Conservation (phyloP, 345 rosid species). For the Angophora floribunda region DNA sequence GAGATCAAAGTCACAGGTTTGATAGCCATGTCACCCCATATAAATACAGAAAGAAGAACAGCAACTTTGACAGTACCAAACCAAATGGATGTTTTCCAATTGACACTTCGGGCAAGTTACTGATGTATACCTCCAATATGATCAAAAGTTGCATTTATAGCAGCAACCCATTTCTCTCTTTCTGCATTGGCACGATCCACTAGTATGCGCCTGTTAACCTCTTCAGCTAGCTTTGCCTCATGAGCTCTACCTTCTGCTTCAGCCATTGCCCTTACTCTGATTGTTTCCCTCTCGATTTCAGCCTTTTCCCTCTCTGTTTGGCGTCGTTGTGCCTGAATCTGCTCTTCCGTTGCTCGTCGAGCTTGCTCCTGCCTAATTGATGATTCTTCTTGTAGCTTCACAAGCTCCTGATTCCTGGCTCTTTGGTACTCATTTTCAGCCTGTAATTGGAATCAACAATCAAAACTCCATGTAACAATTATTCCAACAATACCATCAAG, state of each 20-base stretch:
- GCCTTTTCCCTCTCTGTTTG: conserved; percentile 98
- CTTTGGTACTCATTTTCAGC: conserved; percentile 88
- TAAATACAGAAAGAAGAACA: neutral
- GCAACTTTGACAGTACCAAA: neutral
- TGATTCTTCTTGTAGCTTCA: conserved; percentile 88
- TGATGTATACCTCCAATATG: conserved; percentile 77
- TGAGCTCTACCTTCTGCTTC: conserved; percentile 99
- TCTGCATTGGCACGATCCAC: conserved; percentile 97
- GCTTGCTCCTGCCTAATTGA: conserved; percentile 81
- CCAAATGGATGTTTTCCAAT: neutral
- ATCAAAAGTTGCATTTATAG: conserved; percentile 86
- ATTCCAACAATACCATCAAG: neutral
- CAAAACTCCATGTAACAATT: neutral
- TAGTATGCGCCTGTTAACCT: conserved; percentile 79
- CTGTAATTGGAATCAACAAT: conserved; percentile 26
- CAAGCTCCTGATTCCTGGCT: conserved; percentile 92
- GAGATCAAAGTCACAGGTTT: neutral
- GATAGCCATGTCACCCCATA: neutral
- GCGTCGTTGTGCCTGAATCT: conserved; percentile 84
- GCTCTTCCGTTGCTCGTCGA: conserved; percentile 91
- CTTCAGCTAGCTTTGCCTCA: conserved; percentile 94
- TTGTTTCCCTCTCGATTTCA: conserved; percentile 97
- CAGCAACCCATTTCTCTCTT: conserved; percentile 96
- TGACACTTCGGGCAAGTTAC: neutral
- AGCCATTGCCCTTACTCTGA: conserved; percentile 89